Evolutionary conservation across 176 grass and related monocot species (phyloP).

Genomic region (Alloteropsis semialata): DNA sequence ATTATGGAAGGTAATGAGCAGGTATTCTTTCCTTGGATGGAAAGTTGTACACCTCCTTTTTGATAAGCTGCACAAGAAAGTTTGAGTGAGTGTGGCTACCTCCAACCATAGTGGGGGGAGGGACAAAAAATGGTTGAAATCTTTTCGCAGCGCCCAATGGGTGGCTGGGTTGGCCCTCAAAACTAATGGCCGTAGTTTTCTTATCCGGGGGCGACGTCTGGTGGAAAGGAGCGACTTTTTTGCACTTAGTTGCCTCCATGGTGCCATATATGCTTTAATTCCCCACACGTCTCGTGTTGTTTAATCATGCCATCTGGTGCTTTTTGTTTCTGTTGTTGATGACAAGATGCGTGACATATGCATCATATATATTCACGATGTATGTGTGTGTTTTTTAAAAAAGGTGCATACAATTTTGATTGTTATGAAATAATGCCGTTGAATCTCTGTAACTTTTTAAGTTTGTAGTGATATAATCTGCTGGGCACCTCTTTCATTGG

Average conservation of each 20-base stretch:
- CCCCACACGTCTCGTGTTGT: background rate
- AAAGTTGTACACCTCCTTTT: background rate
- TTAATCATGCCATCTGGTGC: background rate
- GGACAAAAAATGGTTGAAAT: conserved; percentile 36
- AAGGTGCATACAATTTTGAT: background rate
- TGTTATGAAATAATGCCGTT: background rate
- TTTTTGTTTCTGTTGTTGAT: background rate
- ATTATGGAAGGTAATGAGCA: background rate
- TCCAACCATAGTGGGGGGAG: conserved; percentile 36
- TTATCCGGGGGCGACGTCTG: conserved; percentile 24
- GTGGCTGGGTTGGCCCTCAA: background rate
- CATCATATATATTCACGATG: background rate
- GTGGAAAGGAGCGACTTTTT: conserved; percentile 22
- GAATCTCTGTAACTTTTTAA: background rate
- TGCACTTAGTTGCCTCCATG: conserved; percentile 16
- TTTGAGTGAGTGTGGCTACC: conserved; percentile 19
- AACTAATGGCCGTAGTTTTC: conserved; percentile 44
- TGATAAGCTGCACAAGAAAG: background rate
- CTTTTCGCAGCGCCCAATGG: conserved; percentile 29
- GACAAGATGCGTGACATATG: background rate
- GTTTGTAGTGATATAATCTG: background rate
- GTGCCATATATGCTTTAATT: conserved; percentile 8
- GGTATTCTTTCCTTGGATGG: background rate
- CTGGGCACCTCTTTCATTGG: background rate
- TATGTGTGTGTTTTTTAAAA: background rate